phyloP scores from a whole-genome alignment of 1,284 basidiomycete genomes.

The Cerioporus squamosus region DNA sequence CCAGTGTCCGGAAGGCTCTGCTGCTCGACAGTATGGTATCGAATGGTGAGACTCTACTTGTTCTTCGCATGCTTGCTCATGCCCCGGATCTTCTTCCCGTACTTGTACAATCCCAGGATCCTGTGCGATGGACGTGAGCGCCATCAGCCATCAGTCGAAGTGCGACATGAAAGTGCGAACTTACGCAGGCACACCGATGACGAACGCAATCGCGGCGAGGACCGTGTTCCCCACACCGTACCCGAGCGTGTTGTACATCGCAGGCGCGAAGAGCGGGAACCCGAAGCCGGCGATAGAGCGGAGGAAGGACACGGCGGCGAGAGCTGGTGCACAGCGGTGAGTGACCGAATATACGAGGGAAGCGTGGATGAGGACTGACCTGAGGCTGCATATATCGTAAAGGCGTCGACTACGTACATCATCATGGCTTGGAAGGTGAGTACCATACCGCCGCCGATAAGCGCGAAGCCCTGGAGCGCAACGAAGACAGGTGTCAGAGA shows the following conservation, averaged over 20 bases:
- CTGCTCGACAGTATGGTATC: too few species aligned
- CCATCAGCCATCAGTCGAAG: background rate
- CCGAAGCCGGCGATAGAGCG: conserved; percentile 65
- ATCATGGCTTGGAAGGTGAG: conserved; percentile 60
- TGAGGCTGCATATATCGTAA: conserved; percentile 66
- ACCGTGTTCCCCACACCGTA: conserved; percentile 67
- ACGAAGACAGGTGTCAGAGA: background rate
- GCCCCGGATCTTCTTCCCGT: conserved; percentile 49
- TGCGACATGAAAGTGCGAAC: conserved; percentile 27
- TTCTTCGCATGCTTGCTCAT: conserved; percentile 30
- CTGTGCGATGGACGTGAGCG: conserved; percentile 30
- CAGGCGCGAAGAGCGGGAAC: conserved; percentile 69
- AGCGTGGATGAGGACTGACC: conserved; percentile 38
- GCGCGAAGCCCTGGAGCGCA: conserved; percentile 51
- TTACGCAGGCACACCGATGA: conserved; percentile 65
- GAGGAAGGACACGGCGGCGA: conserved; percentile 59
- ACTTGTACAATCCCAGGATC: conserved; percentile 55
- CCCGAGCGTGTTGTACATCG: conserved; percentile 64
- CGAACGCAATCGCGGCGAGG: conserved; percentile 56
- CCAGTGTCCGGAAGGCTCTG: too few species aligned
- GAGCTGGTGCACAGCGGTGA: conserved; percentile 39
- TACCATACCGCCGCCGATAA: conserved; percentile 55
- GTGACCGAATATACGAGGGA: background rate
- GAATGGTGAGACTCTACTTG: too few species aligned
- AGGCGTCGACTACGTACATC: conserved; percentile 68